Evolutionary conservation across 352 stramenopile genomes (phyloP).

Genomic region (Phytopythium chamaehyphon): DNA sequence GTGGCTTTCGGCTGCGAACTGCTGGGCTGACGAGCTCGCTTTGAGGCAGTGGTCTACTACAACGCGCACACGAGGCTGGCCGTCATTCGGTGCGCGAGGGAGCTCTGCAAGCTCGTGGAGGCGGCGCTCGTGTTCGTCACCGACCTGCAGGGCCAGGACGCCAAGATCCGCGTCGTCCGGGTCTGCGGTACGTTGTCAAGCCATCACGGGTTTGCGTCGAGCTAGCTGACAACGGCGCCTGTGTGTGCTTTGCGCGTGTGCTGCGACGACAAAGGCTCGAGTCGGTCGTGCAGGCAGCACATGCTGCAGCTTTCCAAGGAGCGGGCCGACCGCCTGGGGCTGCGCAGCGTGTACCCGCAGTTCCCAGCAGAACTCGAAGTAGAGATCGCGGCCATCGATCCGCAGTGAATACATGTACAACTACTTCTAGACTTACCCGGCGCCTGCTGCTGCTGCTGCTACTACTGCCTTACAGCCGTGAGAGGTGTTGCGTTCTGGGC

Average conservation of each 20-base stretch:
- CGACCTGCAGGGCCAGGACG: slow-evolving; percentile 48
- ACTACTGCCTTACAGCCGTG: too few species aligned
- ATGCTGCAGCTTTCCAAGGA: slow-evolving; percentile 51
- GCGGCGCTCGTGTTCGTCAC: slow-evolving; percentile 73
- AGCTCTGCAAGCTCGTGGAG: slow-evolving; percentile 72
- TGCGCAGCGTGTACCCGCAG: slow-evolving; percentile 27
- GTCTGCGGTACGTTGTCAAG: slow-evolving; percentile 51
- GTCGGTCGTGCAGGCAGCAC: slow-evolving; percentile 43
- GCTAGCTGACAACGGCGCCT: not conserved
- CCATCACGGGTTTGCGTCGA: not conserved
- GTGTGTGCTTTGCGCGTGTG: not conserved
- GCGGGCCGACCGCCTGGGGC: slow-evolving; percentile 34
- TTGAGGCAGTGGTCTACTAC: slow-evolving; percentile 55
- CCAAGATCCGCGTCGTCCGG: slow-evolving; percentile 55
- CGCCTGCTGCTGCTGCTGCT: not conserved
- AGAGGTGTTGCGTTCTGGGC: too few species aligned
- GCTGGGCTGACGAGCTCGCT: not conserved
- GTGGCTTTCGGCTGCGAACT: too few species aligned
- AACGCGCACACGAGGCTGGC: slow-evolving; percentile 46
- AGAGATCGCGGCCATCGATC: slow-evolving; percentile 52
- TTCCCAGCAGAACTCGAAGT: slow-evolving; percentile 40
- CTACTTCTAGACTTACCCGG: not conserved
- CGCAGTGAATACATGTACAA: slow-evolving; percentile 19
- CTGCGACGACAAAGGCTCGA: slow-evolving; percentile 30
- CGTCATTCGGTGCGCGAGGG: slow-evolving; percentile 58